A percentile compares a stretch with the other conserved stretches of the same genome.
Evolutionary conservation across 257 asterid species (phyloP).

Genomic region (Solanum medicagineum): DNA sequence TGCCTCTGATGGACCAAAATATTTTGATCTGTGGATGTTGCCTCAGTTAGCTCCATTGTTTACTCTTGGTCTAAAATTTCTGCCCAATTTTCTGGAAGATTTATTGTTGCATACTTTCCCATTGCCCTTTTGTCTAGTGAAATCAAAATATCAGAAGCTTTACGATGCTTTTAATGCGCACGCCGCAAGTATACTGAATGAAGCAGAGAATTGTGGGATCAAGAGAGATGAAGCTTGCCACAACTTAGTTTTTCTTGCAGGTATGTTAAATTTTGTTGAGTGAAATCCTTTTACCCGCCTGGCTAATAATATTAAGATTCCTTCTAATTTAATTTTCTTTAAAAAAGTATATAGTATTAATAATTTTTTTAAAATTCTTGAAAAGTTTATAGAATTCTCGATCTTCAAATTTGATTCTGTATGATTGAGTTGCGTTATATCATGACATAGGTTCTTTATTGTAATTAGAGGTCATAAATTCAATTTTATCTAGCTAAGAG

Average conservation of each 20-base stretch:
- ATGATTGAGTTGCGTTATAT: neutral
- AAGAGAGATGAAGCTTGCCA: conserved; percentile 73
- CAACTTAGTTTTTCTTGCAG: conserved; percentile 64
- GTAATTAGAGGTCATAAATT: too few species aligned
- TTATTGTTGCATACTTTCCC: conserved; percentile 35
- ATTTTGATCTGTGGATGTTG: conserved; percentile 44
- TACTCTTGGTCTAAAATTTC: conserved; percentile 22
- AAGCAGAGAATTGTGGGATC: conserved; percentile 38
- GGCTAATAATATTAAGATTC: too few species aligned
- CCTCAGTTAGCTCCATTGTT: conserved; percentile 51
- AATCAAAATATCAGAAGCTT: conserved; percentile 34
- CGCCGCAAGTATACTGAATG: conserved; percentile 25
- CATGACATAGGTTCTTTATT: neutral
- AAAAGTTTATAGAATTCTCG: too few species aligned
- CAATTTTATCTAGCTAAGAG: too few species aligned
- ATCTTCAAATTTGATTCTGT: neutral
- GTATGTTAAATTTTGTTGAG: neutral
- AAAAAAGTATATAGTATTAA: too few species aligned
- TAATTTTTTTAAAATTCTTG: too few species aligned
- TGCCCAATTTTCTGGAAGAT: conserved; percentile 52
- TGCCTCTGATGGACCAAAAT: conserved; percentile 31
- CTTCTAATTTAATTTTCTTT: too few species aligned
- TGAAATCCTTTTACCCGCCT: too few species aligned
- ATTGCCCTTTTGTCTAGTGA: conserved; percentile 28
- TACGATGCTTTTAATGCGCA: conserved; percentile 25